A percentile compares a stretch with the other conserved stretches of the same genome.
phyloP scores from a whole-genome alignment of 345 rosid genomes.

The Boechera retrofracta region DNA sequence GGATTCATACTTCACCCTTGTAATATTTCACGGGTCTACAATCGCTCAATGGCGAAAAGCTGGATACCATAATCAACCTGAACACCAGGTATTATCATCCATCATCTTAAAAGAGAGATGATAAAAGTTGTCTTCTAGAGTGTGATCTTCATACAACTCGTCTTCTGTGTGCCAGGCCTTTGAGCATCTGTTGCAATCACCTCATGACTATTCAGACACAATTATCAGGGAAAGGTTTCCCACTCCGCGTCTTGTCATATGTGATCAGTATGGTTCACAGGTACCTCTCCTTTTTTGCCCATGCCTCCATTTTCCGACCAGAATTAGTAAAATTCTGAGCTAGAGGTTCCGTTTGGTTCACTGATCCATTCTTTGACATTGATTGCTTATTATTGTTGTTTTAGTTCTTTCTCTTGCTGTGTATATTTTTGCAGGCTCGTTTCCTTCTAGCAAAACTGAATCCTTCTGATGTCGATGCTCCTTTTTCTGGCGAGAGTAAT shows the following conservation, averaged over 20 bases:
- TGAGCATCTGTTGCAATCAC: slow-evolving; percentile 77
- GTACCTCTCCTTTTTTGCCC: slow-evolving; percentile 42
- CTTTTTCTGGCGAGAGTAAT: slow-evolving; percentile 60
- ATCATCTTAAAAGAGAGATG: slow-evolving; percentile 10
- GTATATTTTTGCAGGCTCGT: slow-evolving; percentile 69
- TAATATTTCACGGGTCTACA: slow-evolving; percentile 89
- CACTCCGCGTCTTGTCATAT: slow-evolving; percentile 83
- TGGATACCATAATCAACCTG: slow-evolving; percentile 89
- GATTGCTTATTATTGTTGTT: slow-evolving; percentile 1
- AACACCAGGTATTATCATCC: slow-evolving; percentile 77
- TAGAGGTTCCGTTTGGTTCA: background rate
- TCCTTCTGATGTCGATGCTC: slow-evolving; percentile 68
- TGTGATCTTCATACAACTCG: background rate
- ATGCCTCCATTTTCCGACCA: background rate
- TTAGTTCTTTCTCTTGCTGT: slow-evolving; percentile 10
- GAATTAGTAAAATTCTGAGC: background rate
- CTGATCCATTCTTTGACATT: background rate
- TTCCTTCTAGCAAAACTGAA: slow-evolving; percentile 92
- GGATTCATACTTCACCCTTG: slow-evolving; percentile 84
- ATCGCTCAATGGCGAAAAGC: slow-evolving; percentile 97
- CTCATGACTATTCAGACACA: slow-evolving; percentile 63
- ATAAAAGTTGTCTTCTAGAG: background rate
- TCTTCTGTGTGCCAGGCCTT: slow-evolving; percentile 62
- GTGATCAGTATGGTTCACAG: slow-evolving; percentile 99
- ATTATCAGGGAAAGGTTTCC: slow-evolving; percentile 91